Evolutionary conservation across 208 protist species (phyloP), one percentile per base, ranked within the genome.

Genomic region (Angomonas desouzai): DNA sequence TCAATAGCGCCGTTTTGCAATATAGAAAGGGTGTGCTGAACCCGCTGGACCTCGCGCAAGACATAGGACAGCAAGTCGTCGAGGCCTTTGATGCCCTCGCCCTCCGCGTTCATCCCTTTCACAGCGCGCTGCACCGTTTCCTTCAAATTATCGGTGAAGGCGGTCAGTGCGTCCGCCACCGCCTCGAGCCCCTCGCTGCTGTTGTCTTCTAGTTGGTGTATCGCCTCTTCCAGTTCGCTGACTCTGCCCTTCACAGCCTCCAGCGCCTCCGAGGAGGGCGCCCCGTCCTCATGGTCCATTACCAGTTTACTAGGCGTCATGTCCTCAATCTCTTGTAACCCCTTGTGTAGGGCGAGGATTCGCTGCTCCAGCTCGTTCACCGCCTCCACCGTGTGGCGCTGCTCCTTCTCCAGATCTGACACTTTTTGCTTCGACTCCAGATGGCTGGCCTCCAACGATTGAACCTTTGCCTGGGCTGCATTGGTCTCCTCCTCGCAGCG

Each of bases 11-110:
- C 87, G 20, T 64, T 38, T 47, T 85, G 79, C 61, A 93, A 66
- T 3, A 78, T 66, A n/a, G 64, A 56, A 10, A 83, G 51, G 0
- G 76, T 77, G 9, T 64, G 66, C 38, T 81, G 71, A 0, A 87
- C n/a, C 16, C 65, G 48, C 20, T 55, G 62, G 1, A 89, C 55
- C 28, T 82, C 76, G 0, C 58, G 43, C 51, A 87, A 57, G 1
- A 91, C 25, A 72, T 85, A 89, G n/a, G 79, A 18, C 20, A 93
- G 70, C n/a, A 93, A 57, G 33, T 86, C 74, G 28, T 89, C 87
- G 10, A 93, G 66, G 27, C 60, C 70, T 3, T 65, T 20, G 4
- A 82, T 22, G 30, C 40, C 32, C n/a, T 18, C 34, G 34, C 18
- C 20, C 30, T 45, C 47, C n/a, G 11, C 22, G 33, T 25, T 23